Base-by-base conservation (phyloP, 345 rosid species). In the Corymbia maculata region DNA sequence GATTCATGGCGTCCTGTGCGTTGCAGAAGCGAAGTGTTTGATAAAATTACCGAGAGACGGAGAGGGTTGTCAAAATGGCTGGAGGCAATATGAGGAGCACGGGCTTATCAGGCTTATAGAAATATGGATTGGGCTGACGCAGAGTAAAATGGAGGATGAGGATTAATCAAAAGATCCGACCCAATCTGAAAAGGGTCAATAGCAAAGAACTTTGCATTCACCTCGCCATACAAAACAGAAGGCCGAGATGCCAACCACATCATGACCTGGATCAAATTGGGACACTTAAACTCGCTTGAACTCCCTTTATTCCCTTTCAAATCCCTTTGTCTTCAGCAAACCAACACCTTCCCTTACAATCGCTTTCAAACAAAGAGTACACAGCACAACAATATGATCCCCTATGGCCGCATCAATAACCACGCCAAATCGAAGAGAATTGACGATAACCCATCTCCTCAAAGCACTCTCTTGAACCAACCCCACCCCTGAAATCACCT, bases 231-330 rank as follows among this genome's bases (percentile, higher is more conserved):
- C 90, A 98, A 91, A 88, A 97, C 87, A 88, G 95, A 92, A 86
- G 97, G 94, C 79, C 97, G 95, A 90, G 97, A 94, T 51, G 91
- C 93, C 86, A 97, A 91, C 99, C 99, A 97, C 88, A 80, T 87
- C 85, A 94, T 91, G 79, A 90, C 96, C 90, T 91, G 95, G 90
- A 90, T 88, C 85, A 95, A 87, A 66, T 92, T 86, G 9, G 95
- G 94, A 90, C 97, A 98, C 52, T 87, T 89, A 5, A 94, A 61
- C 80, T 51, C 92, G 79, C 55, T 88, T 90, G 86, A 85, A 88
- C 86, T 86, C 87, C 87, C 93, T 80, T 88, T 87, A 86, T 86
- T 89, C 88, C 68, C 84, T 51, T 84, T 87, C 53, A 49, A 21
- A 49, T 79, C 88, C 64, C 61, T 88, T n/a, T 3, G 4, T 26